These are phyloP conservation scores for Hypericum androsaemum DNA, from an alignment of 345 rosid species.

Conservation along the genomic window DNA sequence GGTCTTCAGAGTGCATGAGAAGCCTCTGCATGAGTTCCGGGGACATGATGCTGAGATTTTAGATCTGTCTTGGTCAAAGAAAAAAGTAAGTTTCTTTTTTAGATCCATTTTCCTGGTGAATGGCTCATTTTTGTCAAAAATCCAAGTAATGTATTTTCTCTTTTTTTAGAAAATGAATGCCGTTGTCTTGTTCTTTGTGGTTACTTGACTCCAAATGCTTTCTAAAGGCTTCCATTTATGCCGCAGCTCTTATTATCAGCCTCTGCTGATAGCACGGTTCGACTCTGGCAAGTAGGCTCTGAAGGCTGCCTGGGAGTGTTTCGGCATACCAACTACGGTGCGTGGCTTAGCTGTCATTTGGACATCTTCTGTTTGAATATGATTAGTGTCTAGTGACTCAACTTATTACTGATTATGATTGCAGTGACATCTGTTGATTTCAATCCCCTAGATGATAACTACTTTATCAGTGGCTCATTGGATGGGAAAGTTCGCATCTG, in stretches of 20 bases:
- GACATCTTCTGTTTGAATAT: not conserved
- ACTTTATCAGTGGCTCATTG: constrained; percentile 53
- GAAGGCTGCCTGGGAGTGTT: constrained; percentile 19
- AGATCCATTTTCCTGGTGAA: constrained; percentile 3
- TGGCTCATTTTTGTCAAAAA: not conserved
- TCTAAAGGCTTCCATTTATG: constrained; percentile 6
- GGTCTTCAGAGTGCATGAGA: constrained; percentile 47
- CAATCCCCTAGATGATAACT: constrained; percentile 50
- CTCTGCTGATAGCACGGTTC: constrained; percentile 20
- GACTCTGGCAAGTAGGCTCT: constrained; percentile 26
- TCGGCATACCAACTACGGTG: constrained; percentile 24
- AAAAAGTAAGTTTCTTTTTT: constrained; percentile 42
- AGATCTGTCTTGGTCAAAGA: constrained; percentile 75
- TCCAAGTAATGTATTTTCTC: not conserved
- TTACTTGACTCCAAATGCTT: not conserved
- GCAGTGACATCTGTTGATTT: constrained; percentile 60
- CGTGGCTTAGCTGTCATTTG: not conserved
- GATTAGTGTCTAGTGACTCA: not conserved
- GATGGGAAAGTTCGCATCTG: constrained; percentile 74
- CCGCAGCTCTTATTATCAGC: constrained; percentile 23
- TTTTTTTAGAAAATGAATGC: constrained; percentile 1
- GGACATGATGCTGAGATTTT: constrained; percentile 61
- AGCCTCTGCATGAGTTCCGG: constrained; percentile 55
- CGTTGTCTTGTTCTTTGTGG: not conserved
- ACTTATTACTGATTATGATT: not conserved